Evolutionary conservation across 129 eudicot genomes (phyloP).

Genomic region (Ambrosia artemisiifolia): DNA sequence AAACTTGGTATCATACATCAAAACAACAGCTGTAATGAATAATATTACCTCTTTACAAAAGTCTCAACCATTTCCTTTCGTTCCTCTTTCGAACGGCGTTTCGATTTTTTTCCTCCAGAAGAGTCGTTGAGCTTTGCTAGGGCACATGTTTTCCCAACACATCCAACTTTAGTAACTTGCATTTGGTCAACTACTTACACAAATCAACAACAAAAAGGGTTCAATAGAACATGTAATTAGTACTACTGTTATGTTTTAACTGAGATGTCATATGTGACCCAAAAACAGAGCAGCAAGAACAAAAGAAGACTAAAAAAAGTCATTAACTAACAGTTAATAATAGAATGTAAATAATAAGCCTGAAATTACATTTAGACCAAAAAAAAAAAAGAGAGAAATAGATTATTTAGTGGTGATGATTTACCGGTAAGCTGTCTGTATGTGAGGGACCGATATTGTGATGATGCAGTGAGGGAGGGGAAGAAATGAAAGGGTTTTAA

Average conservation of each 20-base stretch:
- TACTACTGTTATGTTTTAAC: no score
- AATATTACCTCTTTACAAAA: constrained; percentile 61
- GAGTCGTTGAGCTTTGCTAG: constrained; percentile 53
- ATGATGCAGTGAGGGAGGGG: neutral
- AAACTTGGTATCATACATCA: neutral
- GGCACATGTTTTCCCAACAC: constrained; percentile 70
- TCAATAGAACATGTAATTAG: no score
- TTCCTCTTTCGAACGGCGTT: constrained; percentile 85
- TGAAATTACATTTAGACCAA: neutral
- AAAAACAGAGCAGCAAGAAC: no score
- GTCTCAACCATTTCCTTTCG: constrained; percentile 71
- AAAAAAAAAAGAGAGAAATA: neutral
- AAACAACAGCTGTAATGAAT: neutral
- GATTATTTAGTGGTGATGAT: neutral
- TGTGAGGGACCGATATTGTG: constrained; percentile 2
- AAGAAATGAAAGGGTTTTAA: constrained; percentile 4
- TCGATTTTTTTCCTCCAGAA: constrained; percentile 56
- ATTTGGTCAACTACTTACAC: constrained; percentile 27
- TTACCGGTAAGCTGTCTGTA: constrained; percentile 12
- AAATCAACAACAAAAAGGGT: neutral
- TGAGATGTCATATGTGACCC: no score
- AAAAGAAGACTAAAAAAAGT: neutral
- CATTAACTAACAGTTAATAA: neutral
- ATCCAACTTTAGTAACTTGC: constrained; percentile 59
- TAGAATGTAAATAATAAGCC: neutral